Base-by-base conservation (phyloP, 352 stramenopile genomes). In the Thraustochytrium aureum region DNA sequence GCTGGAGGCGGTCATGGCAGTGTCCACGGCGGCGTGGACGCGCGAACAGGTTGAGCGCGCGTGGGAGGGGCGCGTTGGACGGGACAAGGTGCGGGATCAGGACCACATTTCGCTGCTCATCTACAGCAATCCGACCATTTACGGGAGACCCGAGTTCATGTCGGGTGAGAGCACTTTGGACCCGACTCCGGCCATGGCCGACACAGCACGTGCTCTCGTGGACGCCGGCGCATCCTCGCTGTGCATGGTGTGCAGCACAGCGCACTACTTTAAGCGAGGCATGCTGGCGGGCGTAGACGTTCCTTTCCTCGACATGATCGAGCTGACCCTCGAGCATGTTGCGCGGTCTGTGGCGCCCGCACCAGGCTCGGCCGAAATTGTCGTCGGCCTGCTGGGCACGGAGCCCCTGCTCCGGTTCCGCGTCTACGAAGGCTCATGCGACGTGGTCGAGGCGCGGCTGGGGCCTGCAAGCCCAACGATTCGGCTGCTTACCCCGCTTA, bases 171-270 rank as follows among this genome's bases (percentile, higher is more conserved):
- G 47, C 33, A 38, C 43, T 17, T n/a, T 62, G 1, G 52, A 82
- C 33, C 73, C 73, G n/a, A 79, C 61, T 0, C 39, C 47, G 20
- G 73, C 26, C 42, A 82, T 82, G 64, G 73, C 73, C 14, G 17
- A 43, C 4, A 81, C 73, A n/a, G 61, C 61, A 33, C 39, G 81
- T 37, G 64, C 64, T 26, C 62, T 82, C 5, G 39, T 82, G 6
- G 45, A 82, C 37, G 73, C 7, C 42, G 73, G 73, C 39, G 73
- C 73, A 1, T 54, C 61, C 2, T n/a, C 62, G 39, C 64, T 82
- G 5, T 82, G 61, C 47, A 82, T 82, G 30, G 73, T 82, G 5
- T 82, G 73, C 38, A 82, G 64, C 43, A 82, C 73, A 6, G 73
- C 73, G 37, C 73, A 82, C 52, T 47, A 82, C n/a, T 82, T 82